Conservation (phyloP, 2,329 filamentous ascomycete genomes). For the Clonostachys byssicola region DNA sequence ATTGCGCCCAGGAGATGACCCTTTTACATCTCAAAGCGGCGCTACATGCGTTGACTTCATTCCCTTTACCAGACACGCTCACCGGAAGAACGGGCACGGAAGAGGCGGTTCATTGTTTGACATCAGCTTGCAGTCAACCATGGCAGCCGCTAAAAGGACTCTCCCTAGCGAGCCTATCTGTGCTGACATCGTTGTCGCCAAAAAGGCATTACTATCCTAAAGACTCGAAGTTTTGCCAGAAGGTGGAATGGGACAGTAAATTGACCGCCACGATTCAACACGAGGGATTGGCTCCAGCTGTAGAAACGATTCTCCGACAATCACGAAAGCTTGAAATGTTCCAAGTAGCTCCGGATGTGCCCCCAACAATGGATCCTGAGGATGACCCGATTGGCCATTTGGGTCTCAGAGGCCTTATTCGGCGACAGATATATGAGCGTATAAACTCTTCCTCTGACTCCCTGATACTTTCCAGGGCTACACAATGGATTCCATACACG, state of each 20-base stretch:
- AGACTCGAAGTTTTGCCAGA: conserved; percentile 23
- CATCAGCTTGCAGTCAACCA: conserved; percentile 44
- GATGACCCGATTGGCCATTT: background rate
- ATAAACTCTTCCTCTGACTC: no score
- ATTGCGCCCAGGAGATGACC: conserved; percentile 50
- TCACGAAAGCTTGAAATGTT: conserved; percentile 19
- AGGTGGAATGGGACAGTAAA: conserved; percentile 19
- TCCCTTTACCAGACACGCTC: conserved; percentile 49
- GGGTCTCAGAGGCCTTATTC: background rate
- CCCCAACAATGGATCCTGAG: background rate
- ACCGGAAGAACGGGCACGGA: conserved; percentile 58
- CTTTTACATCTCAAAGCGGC: conserved; percentile 53
- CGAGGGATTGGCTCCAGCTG: conserved; percentile 23
- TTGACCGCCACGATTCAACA: conserved; percentile 29
- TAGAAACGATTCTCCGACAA: conserved; percentile 17
- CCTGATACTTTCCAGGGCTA: no score
- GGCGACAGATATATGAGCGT: background rate
- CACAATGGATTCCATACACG: no score
- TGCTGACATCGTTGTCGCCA: conserved; percentile 16
- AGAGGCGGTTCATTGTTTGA: conserved; percentile 47
- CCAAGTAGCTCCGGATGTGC: background rate
- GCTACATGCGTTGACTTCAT: conserved; percentile 58
- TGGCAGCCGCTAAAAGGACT: conserved; percentile 28
- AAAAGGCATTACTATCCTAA: conserved; percentile 28
- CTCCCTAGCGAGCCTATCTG: conserved; percentile 1